Base-by-base conservation (phyloP, 345 rosid species). In the Gossypium stocksii region DNA sequence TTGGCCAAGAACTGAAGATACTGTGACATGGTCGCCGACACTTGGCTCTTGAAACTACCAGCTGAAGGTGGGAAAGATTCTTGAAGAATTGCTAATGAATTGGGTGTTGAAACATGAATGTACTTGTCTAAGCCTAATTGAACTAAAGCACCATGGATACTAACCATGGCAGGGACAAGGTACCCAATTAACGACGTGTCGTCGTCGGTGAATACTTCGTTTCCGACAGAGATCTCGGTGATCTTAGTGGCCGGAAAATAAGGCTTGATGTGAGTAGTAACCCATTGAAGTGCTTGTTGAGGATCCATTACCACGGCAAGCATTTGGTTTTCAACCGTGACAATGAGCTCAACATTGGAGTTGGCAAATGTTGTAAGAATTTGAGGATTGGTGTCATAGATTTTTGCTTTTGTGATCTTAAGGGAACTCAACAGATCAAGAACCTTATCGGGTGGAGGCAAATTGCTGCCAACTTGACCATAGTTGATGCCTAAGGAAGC, bases 11-110 rank as follows among this genome's bases (percentile, higher is more conserved):
- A 93, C 53, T 74, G 82, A 61, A 95, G 76, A 22, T 81, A 81
- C n/a, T 91, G 94, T 4, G 82, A 78, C 92, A 93, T 90, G 23
- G 86, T 84, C 14, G 59, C 79, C 0, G 84, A 68, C 1, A 89
- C 83, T 74, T 91, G 88, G 4, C 72, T 41, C 76, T 89, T 88
- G 87, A 95, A 95, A 76, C 76, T 80, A 2, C 96, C 99, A 0
- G 98, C 91, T 0, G 99, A 95, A 16, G 99, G 97, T 15, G 99
- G 99, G 80, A 79, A 95, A 1, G 99, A 95, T 76, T 88, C 83
- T 15, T 76, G 82, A 9, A 95, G 89, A 53, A 93, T 88, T 0
- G 97, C 89, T 46, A 93, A 68, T 1, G 99, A 95, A 71, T 72
- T 86, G 0, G 99, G 90, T 22, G 96, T 88, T 2, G 97, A 93